Base-by-base conservation (phyloP, 805 yeast genomes). In the Sugiyamaella chiloensis region DNA sequence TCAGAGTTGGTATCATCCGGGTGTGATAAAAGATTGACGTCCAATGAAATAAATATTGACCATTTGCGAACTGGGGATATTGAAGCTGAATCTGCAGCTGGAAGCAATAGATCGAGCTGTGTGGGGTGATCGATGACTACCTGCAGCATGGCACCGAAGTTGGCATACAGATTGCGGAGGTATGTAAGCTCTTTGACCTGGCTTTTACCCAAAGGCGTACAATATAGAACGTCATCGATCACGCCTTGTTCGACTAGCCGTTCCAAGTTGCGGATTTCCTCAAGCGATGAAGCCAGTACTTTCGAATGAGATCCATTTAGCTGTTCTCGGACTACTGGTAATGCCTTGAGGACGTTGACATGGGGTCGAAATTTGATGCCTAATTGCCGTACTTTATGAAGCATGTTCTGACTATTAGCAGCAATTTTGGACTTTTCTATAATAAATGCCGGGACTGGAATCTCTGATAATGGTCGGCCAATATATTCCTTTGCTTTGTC, bases 331-430 rank as follows among this genome's bases (percentile, higher is more conserved):
- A 80, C 66, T 6, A 85, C 89, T 53, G 80, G 83, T 5, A 71
- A 53, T 0, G 85, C 75, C 60, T 85, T 85, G 61, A 83, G 87
- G 0, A 91, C 85, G 61, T 85, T 86, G 21, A 85, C 78, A 60
- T 84, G 88, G 4, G 84, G 81, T 50, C 93, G 71, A 59, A 84
- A 48, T 37, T 24, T 24, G 2, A 51, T 20, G 12, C 30, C 42
- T 6, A 47, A 34, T 12, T 29, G 34, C 2, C 39, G 17, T 11
- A 50, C 36, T 24, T 31, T 34, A 7, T 19, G 20, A 6, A 50
- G 37, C 52, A 51, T 44, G 24, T 41, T 17, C 17, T 24, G 41
- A 35, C 50, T 16, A 29, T 50, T 47, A 6, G 35, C 32, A 9
- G 48, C 46, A 32, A 52, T 29, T 36, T 47, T 47, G 4, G 42